phyloP scores from a whole-genome alignment of 352 stramenopile genomes.

The Phytopythium sindhum region DNA sequence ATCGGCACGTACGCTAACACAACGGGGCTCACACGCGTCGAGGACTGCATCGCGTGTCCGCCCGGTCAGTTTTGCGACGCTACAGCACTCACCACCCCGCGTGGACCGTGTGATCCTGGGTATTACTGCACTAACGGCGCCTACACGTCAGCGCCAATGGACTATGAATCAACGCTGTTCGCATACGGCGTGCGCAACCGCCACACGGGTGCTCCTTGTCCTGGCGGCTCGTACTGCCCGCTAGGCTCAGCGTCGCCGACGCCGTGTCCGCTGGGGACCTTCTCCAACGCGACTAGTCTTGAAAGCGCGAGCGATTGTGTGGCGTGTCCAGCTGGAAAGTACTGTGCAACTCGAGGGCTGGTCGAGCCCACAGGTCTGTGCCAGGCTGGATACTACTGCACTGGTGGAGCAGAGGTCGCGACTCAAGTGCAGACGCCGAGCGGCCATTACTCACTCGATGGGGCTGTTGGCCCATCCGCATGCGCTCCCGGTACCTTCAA shows the following conservation, averaged over 20 bases:
- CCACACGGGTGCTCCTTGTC: conserved; percentile 67
- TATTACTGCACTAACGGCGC: conserved; percentile 90
- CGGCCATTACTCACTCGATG: conserved; percentile 52
- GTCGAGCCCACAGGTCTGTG: conserved; percentile 68
- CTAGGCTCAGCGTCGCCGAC: conserved; percentile 53
- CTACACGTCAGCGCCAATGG: conserved; percentile 89
- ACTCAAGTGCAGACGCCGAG: conserved; percentile 52
- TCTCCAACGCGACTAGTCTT: conserved; percentile 71
- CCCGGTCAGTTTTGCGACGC: conserved; percentile 92
- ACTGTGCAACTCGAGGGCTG: conserved; percentile 70
- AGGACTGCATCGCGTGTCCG: conserved; percentile 85
- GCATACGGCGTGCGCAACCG: conserved; percentile 43
- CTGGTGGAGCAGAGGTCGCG: conserved; percentile 39
- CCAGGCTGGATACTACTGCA: conserved; percentile 81
- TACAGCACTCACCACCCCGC: conserved; percentile 65
- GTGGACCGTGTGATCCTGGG: conserved; percentile 79
- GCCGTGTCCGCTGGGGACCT: conserved; percentile 73
- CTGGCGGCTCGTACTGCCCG: conserved; percentile 64
- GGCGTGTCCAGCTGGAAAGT: conserved; percentile 69
- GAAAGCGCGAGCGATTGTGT: conserved; percentile 71
- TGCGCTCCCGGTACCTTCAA: conserved; percentile 69
- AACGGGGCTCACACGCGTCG: conserved; percentile 62
- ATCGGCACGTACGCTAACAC: conserved; percentile 89
- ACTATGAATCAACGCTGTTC: conserved; percentile 63
- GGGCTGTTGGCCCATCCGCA: conserved; percentile 33